Evolutionary conservation across 352 stramenopile species (phyloP).

Genomic region (Phytophthora melonis): DNA sequence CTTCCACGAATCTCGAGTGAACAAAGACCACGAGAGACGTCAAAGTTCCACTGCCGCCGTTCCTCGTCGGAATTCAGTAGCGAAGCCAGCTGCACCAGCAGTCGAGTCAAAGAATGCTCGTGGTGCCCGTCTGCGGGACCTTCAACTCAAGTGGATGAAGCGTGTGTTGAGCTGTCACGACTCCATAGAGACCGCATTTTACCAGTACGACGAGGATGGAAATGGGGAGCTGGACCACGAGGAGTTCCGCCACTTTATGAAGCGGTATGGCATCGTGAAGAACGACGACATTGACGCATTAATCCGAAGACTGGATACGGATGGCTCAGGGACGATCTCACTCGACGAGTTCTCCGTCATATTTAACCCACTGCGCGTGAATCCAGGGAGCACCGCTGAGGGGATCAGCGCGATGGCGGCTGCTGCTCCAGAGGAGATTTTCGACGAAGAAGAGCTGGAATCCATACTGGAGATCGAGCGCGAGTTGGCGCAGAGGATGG

Average conservation of each 20-base stretch:
- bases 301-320: slow-evolving; percentile 55
- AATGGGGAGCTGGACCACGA: slow-evolving; percentile 65
- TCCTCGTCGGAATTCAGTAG: slow-evolving; percentile 5
- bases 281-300: slow-evolving; percentile 63
- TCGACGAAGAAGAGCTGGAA: slow-evolving; percentile 55
- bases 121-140: slow-evolving; percentile 45
- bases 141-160: slow-evolving; percentile 77
- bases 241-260: slow-evolving; percentile 76
- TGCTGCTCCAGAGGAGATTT: slow-evolving; percentile 40
- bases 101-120: slow-evolving; percentile 39
- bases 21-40: slow-evolving; percentile 8
- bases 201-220: slow-evolving; percentile 67
- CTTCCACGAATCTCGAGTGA: slow-evolving; percentile 55
- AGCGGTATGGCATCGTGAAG: slow-evolving; percentile 69
- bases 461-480: slow-evolving; percentile 76
- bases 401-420: slow-evolving; percentile 31
- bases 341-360: slow-evolving; percentile 63
- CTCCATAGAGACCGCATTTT: slow-evolving; percentile 69
- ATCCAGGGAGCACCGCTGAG: slow-evolving; percentile 10
- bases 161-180: slow-evolving; percentile 63
- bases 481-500: slow-evolving; percentile 63
- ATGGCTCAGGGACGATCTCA: slow-evolving; percentile 64
- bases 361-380: slow-evolving; percentile 60
- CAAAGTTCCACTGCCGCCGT: neutral
- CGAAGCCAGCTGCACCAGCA: slow-evolving; percentile 8